Evolutionary conservation across 1,284 basidiomycete genomes (phyloP), one percentile per base, ranked within the genome.

Genomic region (Ganoderma sinense): DNA sequence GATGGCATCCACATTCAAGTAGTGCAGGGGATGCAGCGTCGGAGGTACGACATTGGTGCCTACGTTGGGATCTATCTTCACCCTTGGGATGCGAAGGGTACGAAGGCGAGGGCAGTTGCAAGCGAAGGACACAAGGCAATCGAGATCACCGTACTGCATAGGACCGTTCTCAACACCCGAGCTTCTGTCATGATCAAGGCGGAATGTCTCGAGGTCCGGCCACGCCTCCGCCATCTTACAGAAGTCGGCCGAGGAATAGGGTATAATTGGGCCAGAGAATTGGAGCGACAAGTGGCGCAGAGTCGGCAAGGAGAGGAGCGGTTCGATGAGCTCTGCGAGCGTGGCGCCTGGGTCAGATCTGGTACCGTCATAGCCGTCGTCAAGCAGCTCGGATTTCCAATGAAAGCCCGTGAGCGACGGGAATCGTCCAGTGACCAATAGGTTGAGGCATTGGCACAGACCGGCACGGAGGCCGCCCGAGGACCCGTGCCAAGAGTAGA

Each of bases 181-280:
- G 33, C 18, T 7, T 13, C 6, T 11, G 31, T 20, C 13, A 58
- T n/a, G 3, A 4, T 2, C 8, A 33, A 59, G 20, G 56, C 8
- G 8, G 56, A 59, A 39, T 36, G 20, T 23, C 33, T 59, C 56
- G 56, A 59, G 56, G 20, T 59, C 56, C 20, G 56, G 56, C 56
- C 56, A 59, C 11, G 56, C 33, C 7, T 59, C 56, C 31, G 56
- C 56, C 18, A 59, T 59, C 20, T 20, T 36, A 7, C 31, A 4
- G 33, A 59, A 59, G n/a, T 59, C 56, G 4, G 33, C 4, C 20
- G 56, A 59, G 10, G 31, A 59, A 33, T 59, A 39, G 10, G 33
- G 33, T 2, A 59, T 10, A 20, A 39, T 59, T 4, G 33, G 33
- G 31, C 56, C 56, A 3, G 16, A 11, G 56, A 59, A 59, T 4